A percentile compares a stretch with the other conserved stretches of the same genome.
These are phyloP conservation scores for Trichoderma asperelloides DNA, from an alignment of 495 filamentous ascomycete species.

Conservation along the genomic window DNA sequence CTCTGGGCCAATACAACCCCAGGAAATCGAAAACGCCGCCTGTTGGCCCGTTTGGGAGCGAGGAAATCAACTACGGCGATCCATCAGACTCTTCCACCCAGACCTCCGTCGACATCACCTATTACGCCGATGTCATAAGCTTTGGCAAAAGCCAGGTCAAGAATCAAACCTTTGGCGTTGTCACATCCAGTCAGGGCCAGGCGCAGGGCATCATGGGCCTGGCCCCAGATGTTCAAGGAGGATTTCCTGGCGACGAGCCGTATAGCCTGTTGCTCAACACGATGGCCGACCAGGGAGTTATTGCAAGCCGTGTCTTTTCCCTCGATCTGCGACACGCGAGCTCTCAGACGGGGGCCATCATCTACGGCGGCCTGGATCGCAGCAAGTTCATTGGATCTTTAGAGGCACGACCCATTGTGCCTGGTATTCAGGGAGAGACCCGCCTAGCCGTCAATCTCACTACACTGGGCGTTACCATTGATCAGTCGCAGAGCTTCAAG, in stretches of 20 bases:
- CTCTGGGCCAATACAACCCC: constrained; percentile 23
- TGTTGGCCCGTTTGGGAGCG: constrained; percentile 2
- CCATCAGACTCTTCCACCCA: background rate
- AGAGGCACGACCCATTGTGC: constrained; percentile 28
- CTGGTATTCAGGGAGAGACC: constrained; percentile 9
- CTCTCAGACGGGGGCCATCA: constrained; percentile 52
- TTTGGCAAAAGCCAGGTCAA: constrained; percentile 21
- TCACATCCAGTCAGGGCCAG: constrained; percentile 21
- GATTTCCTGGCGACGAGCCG: constrained; percentile 20
- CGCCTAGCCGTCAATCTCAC: constrained; percentile 8
- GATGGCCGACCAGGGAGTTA: constrained; percentile 50
- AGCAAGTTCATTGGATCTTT: constrained; percentile 58
- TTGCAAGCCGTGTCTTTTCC: constrained; percentile 63
- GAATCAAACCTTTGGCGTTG: constrained; percentile 35
- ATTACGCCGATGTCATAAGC: constrained; percentile 5
- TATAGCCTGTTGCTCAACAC: constrained; percentile 60
- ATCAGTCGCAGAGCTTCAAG: background rate
- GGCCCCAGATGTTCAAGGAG: constrained; percentile 42
- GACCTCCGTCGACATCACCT: constrained; percentile 6
- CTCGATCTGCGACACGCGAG: constrained; percentile 41
- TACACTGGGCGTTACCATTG: background rate
- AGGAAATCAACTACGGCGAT: constrained; percentile 10
- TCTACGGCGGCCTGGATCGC: constrained; percentile 70
- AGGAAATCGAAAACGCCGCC: constrained; percentile 10
- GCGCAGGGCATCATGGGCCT: constrained; percentile 66